Percentiles rank a stretch among this genome's conserved stretches.
phyloP scores from a whole-genome alignment of 495 filamentous ascomycete species.

The Penicillium atrosanguineum region DNA sequence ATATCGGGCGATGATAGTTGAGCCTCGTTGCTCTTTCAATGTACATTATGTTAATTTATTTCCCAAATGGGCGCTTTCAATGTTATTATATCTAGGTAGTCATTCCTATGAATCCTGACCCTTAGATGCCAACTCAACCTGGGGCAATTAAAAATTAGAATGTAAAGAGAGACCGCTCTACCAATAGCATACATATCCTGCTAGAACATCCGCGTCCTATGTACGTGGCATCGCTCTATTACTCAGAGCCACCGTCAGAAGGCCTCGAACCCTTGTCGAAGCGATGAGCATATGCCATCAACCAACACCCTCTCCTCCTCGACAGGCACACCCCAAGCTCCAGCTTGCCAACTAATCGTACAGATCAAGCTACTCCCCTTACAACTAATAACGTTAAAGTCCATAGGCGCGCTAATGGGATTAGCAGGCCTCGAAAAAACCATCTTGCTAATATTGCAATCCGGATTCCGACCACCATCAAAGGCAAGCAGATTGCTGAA shows the following conservation, averaged over 20 bases:
- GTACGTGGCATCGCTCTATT: neutral
- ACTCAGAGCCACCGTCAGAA: neutral
- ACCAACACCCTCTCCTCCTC: neutral
- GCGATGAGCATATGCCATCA: neutral
- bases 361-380: neutral
- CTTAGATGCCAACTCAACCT: neutral
- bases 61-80: neutral
- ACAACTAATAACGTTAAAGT: conserved; percentile 14
- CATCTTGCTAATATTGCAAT: conserved; percentile 26
- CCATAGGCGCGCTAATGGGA: conserved; percentile 19
- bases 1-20: conserved; percentile 60
- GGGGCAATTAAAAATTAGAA: too few relatives aligned
- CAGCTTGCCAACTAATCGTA: neutral
- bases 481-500: conserved; percentile 29
- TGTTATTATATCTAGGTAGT: neutral
- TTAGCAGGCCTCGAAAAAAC: conserved; percentile 28
- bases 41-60: neutral
- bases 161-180: too few relatives aligned
- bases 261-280: neutral
- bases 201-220: neutral
- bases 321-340: neutral
- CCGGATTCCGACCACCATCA: conserved; percentile 7
- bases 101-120: neutral
- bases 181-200: neutral
- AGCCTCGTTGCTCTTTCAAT: conserved; percentile 6